Evolutionary conservation across 768 basidiomycete genomes (phyloP).

Genomic region (Termitomyces sp.): DNA sequence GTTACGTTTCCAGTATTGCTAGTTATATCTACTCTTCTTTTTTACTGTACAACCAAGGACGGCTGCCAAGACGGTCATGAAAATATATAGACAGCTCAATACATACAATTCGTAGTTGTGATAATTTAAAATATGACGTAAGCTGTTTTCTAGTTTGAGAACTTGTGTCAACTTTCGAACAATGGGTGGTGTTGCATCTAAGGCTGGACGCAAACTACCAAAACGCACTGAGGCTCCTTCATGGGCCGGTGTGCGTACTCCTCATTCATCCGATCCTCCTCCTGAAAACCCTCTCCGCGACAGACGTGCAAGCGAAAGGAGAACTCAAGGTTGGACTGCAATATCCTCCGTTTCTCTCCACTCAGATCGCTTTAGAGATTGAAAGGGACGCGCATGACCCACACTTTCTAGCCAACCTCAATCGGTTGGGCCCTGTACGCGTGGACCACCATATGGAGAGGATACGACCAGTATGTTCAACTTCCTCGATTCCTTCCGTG

Average conservation of each 20-base stretch:
- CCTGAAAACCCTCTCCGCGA: slow-evolving; percentile 5
- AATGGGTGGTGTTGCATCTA: slow-evolving; percentile 72
- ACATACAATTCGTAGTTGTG: slow-evolving; percentile 7
- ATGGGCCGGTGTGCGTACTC: slow-evolving; percentile 47
- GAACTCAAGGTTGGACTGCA: slow-evolving; percentile 39
- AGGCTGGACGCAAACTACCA: slow-evolving; percentile 54
- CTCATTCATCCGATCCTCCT: slow-evolving; percentile 21
- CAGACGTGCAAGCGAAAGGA: slow-evolving; percentile 46
- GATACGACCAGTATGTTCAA: slow-evolving; percentile 38
- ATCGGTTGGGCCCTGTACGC: slow-evolving; percentile 59
- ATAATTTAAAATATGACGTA: slow-evolving; percentile 21
- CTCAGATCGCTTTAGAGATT: slow-evolving; percentile 41
- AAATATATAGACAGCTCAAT: slow-evolving; percentile 20
- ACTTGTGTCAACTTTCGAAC: neutral
- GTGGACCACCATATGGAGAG: slow-evolving; percentile 64
- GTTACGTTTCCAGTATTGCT: slow-evolving; percentile 27
- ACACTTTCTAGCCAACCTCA: slow-evolving; percentile 65
- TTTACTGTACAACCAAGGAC: slow-evolving; percentile 47
- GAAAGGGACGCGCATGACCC: slow-evolving; percentile 68
- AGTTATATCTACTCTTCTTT: slow-evolving; percentile 27
- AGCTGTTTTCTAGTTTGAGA: neutral
- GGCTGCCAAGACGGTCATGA: slow-evolving; percentile 28
- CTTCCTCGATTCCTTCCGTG: slow-evolving; percentile 14
- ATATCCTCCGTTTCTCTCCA: slow-evolving; percentile 1
- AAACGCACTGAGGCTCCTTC: slow-evolving; percentile 39